Percentiles rank a stretch among this genome's conserved stretches.
Evolutionary conservation across 2,329 filamentous ascomycete species (phyloP).

Genomic region (Eutypella sp.): DNA sequence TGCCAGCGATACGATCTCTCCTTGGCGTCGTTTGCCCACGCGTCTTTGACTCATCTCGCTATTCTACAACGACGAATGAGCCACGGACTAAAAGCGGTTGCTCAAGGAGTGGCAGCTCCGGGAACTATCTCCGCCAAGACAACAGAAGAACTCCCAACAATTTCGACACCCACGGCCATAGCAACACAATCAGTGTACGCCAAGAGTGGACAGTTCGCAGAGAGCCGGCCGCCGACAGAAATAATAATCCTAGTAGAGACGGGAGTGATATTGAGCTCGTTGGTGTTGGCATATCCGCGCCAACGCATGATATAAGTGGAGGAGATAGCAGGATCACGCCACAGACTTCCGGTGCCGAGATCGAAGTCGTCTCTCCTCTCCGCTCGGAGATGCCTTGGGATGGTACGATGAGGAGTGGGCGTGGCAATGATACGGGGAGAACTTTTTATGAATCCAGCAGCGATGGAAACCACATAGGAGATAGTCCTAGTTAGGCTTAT

Average conservation of each 20-base stretch:
- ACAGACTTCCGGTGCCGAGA: neutral
- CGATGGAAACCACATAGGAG: too few relatives aligned
- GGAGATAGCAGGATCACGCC: too few relatives aligned
- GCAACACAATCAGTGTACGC: slow-evolving; percentile 10
- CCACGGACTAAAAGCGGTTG: neutral
- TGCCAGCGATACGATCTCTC: slow-evolving; percentile 16
- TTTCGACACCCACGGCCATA: slow-evolving; percentile 1
- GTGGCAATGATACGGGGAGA: neutral
- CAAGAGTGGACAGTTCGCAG: slow-evolving; percentile 12
- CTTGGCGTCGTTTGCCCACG: slow-evolving; percentile 9
- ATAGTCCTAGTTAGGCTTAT: too few relatives aligned
- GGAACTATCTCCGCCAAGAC: neutral
- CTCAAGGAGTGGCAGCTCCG: neutral
- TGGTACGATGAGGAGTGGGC: neutral
- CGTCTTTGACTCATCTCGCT: slow-evolving; percentile 5
- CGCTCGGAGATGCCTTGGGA: neutral
- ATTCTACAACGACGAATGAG: neutral
- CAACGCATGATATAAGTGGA: neutral
- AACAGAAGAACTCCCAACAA: neutral
- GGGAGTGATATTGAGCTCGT: neutral
- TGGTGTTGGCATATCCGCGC: neutral
- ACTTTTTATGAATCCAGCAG: neutral
- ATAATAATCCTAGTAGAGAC: neutral
- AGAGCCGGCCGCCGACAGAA: neutral
- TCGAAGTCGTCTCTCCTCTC: neutral